phyloP scores from a whole-genome alignment of 495 filamentous ascomycete genomes.

The Corynascus novoguineensis region DNA sequence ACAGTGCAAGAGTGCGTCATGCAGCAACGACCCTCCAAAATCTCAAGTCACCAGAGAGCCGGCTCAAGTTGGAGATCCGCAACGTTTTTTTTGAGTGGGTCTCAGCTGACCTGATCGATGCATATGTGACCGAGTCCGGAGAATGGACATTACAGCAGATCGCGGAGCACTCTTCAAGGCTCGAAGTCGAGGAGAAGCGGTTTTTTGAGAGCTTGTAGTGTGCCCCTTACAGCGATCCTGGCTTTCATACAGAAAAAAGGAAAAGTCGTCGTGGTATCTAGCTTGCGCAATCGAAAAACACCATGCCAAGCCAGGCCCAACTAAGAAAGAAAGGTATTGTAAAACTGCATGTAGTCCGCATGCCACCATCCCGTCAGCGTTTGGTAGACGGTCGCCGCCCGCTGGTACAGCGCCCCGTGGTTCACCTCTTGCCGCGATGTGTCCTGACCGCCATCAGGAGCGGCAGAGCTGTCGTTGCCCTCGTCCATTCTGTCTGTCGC shows the following conservation, averaged over 20 bases:
- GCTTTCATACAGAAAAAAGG: background rate
- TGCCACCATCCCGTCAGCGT: constrained; percentile 10
- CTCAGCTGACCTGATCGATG: constrained; percentile 46
- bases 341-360: constrained; percentile 9
- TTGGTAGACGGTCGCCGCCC: background rate
- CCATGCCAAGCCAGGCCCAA: background rate
- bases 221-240: background rate
- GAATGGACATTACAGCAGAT: constrained; percentile 32
- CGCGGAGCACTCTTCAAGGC: constrained; percentile 21
- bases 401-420: background rate
- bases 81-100: constrained; percentile 68
- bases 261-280: constrained; percentile 14
- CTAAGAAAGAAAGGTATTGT: constrained; percentile 16
- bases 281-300: background rate
- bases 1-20: constrained; percentile 18
- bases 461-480: background rate
- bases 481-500: background rate
- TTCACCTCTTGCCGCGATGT: background rate
- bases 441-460: background rate
- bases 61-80: constrained; percentile 35
- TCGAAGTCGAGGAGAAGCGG: constrained; percentile 25
- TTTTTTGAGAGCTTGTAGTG: constrained; percentile 34
- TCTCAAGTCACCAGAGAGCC: background rate
- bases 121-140: constrained; percentile 52
- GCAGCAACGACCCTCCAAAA: constrained; percentile 10